phyloP scores from a whole-genome alignment of 139 green algal species.

The Protoeuglena noctilucae region DNA sequence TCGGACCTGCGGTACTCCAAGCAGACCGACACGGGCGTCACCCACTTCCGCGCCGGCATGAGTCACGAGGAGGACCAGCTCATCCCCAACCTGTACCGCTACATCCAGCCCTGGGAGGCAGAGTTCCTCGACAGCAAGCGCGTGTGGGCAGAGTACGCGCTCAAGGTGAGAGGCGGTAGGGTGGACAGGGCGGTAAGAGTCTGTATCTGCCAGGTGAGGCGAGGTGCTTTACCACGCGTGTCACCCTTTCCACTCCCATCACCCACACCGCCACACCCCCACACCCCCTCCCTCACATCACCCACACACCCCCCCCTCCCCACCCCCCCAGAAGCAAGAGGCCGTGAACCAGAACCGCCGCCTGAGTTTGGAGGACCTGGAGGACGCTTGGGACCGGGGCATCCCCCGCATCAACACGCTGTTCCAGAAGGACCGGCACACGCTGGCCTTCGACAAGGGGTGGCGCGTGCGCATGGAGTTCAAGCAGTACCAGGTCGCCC shows the following conservation, averaged over 20 bases:
- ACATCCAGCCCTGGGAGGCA: slow-evolving; percentile 93
- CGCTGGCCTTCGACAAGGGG: slow-evolving; percentile 95
- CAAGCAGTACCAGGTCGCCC: slow-evolving; percentile 79
- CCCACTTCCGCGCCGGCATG: slow-evolving; percentile 97
- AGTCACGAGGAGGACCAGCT: slow-evolving; percentile 96
- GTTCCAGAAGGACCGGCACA: slow-evolving; percentile 98
- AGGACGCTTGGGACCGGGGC: slow-evolving; percentile 95
- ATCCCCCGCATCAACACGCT: slow-evolving; percentile 99
- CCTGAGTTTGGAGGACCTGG: slow-evolving; percentile 55
- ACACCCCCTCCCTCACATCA: too few relatives aligned
- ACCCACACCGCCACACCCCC: too few relatives aligned
- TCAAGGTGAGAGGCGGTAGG: too few relatives aligned
- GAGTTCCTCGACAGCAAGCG: slow-evolving; percentile 96
- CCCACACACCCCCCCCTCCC: too few relatives aligned
- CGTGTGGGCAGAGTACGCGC: slow-evolving; percentile 98
- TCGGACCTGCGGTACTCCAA: slow-evolving; percentile 79
- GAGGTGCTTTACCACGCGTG: too few relatives aligned
- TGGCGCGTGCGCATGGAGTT: slow-evolving; percentile 94
- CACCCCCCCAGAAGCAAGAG: too few relatives aligned
- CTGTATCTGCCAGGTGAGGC: too few relatives aligned
- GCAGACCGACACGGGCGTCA: slow-evolving; percentile 95
- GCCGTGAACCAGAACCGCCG: slow-evolving; percentile 49
- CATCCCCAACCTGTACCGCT: slow-evolving; percentile 97
- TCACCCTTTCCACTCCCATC: too few relatives aligned
- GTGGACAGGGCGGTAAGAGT: too few relatives aligned